Percentiles rank a stretch among this genome's conserved stretches.
Evolutionary conservation across 108 stramenopile genomes (phyloP).

Genomic region (Asterionellopsis glacialis): DNA sequence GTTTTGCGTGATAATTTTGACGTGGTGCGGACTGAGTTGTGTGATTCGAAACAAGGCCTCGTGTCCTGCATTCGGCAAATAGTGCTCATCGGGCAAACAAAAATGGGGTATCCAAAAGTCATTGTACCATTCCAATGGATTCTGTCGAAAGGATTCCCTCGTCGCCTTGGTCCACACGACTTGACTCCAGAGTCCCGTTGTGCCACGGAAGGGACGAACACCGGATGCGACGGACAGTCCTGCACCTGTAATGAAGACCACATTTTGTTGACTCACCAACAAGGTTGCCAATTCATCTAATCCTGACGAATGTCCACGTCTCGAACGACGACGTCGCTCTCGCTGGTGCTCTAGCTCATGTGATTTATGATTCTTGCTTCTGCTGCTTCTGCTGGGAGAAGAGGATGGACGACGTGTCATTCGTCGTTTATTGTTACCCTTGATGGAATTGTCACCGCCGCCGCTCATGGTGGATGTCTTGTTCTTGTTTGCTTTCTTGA

Average conservation of each 20-base stretch:
- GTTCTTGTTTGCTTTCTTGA: too few relatives aligned
- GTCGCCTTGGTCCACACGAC: conserved; percentile 65
- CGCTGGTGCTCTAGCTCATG: too few relatives aligned
- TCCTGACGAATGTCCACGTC: too few relatives aligned
- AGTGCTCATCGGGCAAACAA: conserved; percentile 15
- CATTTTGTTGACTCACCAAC: conserved; percentile 9
- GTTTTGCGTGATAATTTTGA: conserved; percentile 58
- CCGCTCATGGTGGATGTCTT: too few relatives aligned
- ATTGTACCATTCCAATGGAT: conserved; percentile 78
- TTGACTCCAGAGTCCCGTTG: conserved; percentile 64
- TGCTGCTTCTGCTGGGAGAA: too few relatives aligned
- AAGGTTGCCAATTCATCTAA: too few relatives aligned
- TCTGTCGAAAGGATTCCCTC: conserved; percentile 60
- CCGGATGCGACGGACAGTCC: conserved; percentile 84
- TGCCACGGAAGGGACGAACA: conserved; percentile 85
- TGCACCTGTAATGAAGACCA: conserved; percentile 81
- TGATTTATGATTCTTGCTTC: too few relatives aligned
- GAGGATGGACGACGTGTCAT: too few relatives aligned
- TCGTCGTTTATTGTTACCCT: too few relatives aligned
- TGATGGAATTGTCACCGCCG: too few relatives aligned
- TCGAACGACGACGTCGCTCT: too few relatives aligned
- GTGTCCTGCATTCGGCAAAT: conserved; percentile 76
- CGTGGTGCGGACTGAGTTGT: conserved; percentile 20
- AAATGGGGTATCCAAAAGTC: conserved; percentile 67
- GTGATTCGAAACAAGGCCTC: conserved; percentile 49